Evolutionary conservation across 768 basidiomycete species (phyloP), one percentile per base, ranked within the genome.

Genomic region (Chalciporus chontae): DNA sequence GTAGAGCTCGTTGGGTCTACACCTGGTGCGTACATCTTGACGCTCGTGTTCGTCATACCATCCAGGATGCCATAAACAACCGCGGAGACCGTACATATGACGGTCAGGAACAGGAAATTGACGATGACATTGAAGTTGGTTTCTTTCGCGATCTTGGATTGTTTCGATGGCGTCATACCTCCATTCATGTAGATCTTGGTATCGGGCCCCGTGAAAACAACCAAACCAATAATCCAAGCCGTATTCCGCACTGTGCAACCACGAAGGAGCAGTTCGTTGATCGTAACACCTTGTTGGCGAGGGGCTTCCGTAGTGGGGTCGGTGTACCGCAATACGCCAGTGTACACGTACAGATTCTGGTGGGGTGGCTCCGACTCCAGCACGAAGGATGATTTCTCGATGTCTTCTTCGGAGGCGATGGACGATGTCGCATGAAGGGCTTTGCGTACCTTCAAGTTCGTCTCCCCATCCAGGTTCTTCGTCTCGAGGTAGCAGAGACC

Each of bases 51-150:
- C 2, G 69, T 64, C 55, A 71, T 70, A 17, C 74, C 73, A 48
- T 92, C 84, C 59, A 83, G 76, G 46, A 87, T 63, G 1, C 93
- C 95, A 58, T 80, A 88, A 60, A 85, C 77, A 38, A 93, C 80
- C 8, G 82, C 93, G 3, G 87, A 79, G 26, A 85, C 67, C 7
- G 83, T 55, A 67, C 94, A 96, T 77, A 97, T 89, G 34, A 78
- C 44, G 37, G 85, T 64, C 49, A 98, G 74, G 52, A 96, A 69
- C 38, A 77, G 69, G 63, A 97, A 97, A 69, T 97, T 98, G 73
- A 96, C 88, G 44, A 94, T 72, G 56, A 97, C 95, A 63, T 97
- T 98, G 76, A 94, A 95, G 69, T 95, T 98, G 8, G 95, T 98
- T 75, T 98, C 95, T 72, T 84, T 89, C 73, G 97, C 94, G 63